Evolutionary conservation across 192 early-diverging fungal genomes (phyloP), one percentile per base, ranked within the genome.

Genomic region (Mortierella antarctica): DNA sequence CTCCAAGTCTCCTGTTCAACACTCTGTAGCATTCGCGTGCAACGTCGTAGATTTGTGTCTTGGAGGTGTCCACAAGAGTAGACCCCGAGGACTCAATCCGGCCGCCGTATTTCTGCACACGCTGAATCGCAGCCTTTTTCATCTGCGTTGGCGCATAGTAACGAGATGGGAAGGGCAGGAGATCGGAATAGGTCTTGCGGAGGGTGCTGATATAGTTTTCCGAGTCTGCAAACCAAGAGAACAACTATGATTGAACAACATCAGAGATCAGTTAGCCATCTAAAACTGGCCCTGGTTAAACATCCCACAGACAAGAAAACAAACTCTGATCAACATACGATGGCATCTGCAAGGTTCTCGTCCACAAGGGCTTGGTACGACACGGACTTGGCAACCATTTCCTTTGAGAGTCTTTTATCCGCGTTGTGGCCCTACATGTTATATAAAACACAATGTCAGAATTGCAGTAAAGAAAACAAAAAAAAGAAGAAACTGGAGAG

Each of bases 181-280:
- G 68, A 57, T 83, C 88, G 1, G 90, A 90, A 53, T 95, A 86
- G n/a, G 91, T 84, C 31, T 94, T 94, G 39, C 93, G 87, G 45
- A 91, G 92, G 7, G 80, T 82, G 15, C 92, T 87, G 17, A 83
- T 76, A 86, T 91, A 95, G 79, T 98, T 96, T 42, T 93, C 90
- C 9, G 87, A 74, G 54, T 96, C 95, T 12, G 93, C 71, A 64
- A 92, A 98, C 92, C 93, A 95, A 42, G 87, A 93, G 66, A 92
- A 96, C 31, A 98, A 82, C 86, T 83, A 59, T 48, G 11, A 62
- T n/a, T 46, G 20, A 44, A 57, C 7, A 47, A 44, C 11, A 62
- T 70, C 42, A 14, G 40, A 21, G 5, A 50, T 15, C 17, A 7
- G 58, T 15, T 60, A 44, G 23, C 17, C 50, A 55, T 11, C 7